A percentile compares a stretch with the other conserved stretches of the same genome.
Conservation (phyloP, 2,329 filamentous ascomycete species). For the Beauveria sp. region DNA sequence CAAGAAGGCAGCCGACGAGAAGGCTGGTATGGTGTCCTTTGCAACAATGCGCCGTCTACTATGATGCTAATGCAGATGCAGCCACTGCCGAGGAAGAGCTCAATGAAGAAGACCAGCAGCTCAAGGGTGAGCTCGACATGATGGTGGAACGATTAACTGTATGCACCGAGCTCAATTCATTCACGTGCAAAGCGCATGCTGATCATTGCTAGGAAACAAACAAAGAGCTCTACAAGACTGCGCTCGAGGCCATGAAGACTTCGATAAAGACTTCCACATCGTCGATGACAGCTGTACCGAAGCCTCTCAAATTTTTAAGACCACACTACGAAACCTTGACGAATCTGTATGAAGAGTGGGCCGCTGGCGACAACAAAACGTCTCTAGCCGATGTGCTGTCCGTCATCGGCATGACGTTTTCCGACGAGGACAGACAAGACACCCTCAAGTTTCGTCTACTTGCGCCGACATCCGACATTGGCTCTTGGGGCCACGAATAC, state of each 20-base stretch:
- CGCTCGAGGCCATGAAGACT: slow-evolving; percentile 92
- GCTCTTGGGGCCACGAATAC: slow-evolving; percentile 98
- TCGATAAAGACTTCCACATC: slow-evolving; percentile 99
- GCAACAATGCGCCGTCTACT: slow-evolving; percentile 6
- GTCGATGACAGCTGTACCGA: slow-evolving; percentile 98
- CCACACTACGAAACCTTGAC: slow-evolving; percentile 90
- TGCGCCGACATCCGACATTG: slow-evolving; percentile 83
- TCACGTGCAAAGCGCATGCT: not conserved
- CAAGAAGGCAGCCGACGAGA: slow-evolving; percentile 68
- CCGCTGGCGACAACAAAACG: slow-evolving; percentile 74
- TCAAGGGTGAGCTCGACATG: slow-evolving; percentile 97
- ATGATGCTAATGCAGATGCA: slow-evolving; percentile 18
- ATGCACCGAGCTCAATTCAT: slow-evolving; percentile 19
- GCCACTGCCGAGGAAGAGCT: slow-evolving; percentile 65
- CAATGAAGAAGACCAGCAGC: slow-evolving; percentile 94
- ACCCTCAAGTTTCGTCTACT: slow-evolving; percentile 92
- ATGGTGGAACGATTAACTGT: slow-evolving; percentile 91
- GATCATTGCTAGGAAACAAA: slow-evolving; percentile 62
- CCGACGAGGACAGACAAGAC: slow-evolving; percentile 90
- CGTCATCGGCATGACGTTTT: slow-evolving; percentile 97
- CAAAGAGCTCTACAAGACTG: slow-evolving; percentile 78
- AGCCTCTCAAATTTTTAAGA: slow-evolving; percentile 94
- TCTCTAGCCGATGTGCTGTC: slow-evolving; percentile 91
- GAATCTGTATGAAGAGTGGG: slow-evolving; percentile 85
- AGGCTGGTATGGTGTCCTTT: slow-evolving; percentile 32